Evolutionary conservation across 352 stramenopile genomes (phyloP).

Genomic region (Pythium aristosporum): DNA sequence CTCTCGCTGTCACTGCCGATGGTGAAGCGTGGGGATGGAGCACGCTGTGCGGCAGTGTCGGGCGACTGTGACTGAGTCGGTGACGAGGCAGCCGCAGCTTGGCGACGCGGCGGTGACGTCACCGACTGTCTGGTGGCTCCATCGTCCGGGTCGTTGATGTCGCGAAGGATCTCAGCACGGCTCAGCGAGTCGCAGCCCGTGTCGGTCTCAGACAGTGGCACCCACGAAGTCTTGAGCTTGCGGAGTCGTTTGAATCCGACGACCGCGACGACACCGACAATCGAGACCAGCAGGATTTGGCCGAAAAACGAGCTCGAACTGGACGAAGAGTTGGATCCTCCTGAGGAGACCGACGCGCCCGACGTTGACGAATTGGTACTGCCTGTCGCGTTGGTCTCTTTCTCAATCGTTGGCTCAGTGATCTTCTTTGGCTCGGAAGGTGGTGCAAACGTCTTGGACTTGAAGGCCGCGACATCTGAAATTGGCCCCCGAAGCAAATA

Average conservation of each 20-base stretch:
- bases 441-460: constrained; percentile 18
- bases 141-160: constrained; percentile 15
- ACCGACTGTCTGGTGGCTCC: background rate
- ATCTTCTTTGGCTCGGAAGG: constrained; percentile 22
- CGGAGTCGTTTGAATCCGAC: constrained; percentile 52
- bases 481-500: background rate
- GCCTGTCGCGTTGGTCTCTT: background rate
- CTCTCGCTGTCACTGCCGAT: constrained; percentile 32
- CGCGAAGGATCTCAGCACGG: constrained; percentile 16
- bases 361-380: background rate
- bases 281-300: constrained; percentile 49
- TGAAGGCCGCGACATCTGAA: background rate
- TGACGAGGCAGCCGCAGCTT: background rate
- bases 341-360: background rate
- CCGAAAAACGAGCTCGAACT: constrained; percentile 42
- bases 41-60: background rate
- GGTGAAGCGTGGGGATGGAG: constrained; percentile 26
- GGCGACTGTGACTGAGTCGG: constrained; percentile 21
- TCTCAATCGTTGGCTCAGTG: constrained; percentile 21
- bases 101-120: background rate
- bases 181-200: constrained; percentile 15
- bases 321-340: background rate
- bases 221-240: constrained; percentile 42
- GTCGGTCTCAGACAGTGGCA: constrained; percentile 30
- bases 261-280: constrained; percentile 55